Evolutionary conservation across 345 rosid genomes (phyloP), one percentile per base, ranked within the genome.

Genomic region (Melaleuca alternifolia): DNA sequence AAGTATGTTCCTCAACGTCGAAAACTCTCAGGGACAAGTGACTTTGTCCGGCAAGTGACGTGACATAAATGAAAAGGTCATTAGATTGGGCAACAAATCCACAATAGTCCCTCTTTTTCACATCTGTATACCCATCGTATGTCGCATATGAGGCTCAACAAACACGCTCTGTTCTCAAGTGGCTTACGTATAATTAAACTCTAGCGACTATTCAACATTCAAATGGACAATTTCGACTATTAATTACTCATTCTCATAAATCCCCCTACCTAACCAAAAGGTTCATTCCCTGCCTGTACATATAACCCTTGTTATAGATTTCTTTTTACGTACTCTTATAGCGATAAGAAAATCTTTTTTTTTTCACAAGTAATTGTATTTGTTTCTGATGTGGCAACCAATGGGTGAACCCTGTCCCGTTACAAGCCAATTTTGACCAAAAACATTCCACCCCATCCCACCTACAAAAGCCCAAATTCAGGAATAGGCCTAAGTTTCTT

Each of bases 401-500:
- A 56, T 23, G 61, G n/a, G n/a, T 23, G 61, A 56, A 56, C 61
- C n/a, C 4, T 56, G 61, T 24, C 11, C 61, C n/a, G 1, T 56
- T 24, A 9, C 56, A 53, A 53, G 56, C 62, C 61, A n/a, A 24
- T 56, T 56, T n/a, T 28, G 0, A 57, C 59, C n/a, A 11, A 54
- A 54, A 23, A 11, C 26, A 54, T 56, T 56, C 61, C 56, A 24
- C 3, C 12, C 71, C 71, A 12, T 12, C 18, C 71, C 62, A 56
- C 24, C 5, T 5, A 10, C 11, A 59, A 41, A 44, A 62, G 30
- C 52, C 50, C 86, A 57, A 48, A 84, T 88, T 41, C 83, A 82
- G 15, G 88, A 91, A 59, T n/a, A 2, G 15, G 71, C 71, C 71
- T 59, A 59, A 59, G 33, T n/a, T 28, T 71, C 86, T 91, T 28